Evolutionary conservation across 1,284 basidiomycete species (phyloP), one percentile per base, ranked within the genome.

Genomic region (Cryptococcus sp.): DNA sequence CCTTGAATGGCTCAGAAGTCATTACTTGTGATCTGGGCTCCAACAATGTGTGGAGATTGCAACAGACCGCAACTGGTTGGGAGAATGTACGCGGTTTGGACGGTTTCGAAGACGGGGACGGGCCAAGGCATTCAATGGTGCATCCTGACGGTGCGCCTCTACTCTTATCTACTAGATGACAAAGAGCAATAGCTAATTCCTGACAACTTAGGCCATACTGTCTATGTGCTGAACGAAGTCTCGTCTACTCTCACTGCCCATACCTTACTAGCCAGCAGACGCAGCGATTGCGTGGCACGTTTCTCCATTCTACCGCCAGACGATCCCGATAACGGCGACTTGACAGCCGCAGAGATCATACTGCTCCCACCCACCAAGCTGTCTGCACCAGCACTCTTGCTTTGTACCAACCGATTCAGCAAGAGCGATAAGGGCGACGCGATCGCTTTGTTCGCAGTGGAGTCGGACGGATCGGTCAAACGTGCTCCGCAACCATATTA

Each of bases 51-150:
- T 54, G 52, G 52, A 17, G 52, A 47, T 17, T 54, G 7, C 22
- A 20, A 11, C 27, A 22, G 43, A 40, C 39, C 42, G 42, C n/a
- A 15, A 10, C 42, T 2, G 22, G 47, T 4, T 50, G 45, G 40
- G 49, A 50, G 45, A 27, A 57, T 16, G 22, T 22, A 35, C 49
- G 39, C 7, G 22, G 5, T 10, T 20, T 63, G 25, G 47, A 53
- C 17, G 61, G 55, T 3, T 57, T 60, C 22, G 50, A 60, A 25
- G 45, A 47, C 20, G 61, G 61, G n/a, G 61, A 63, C 51, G 61
- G 61, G 23, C 61, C 61, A 16, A 43, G 61, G 47, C 61, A 63
- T 54, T 4, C 40, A 17, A 58, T 52, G 13, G 41, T 63, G 2
- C 61, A 63, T 47, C 58, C 58, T 17, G 40, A 47, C 19, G 61